A percentile compares a stretch with the other conserved stretches of the same genome.
These are phyloP conservation scores for Aspergillus proliferans DNA, from an alignment of 2,329 filamentous ascomycete genomes.

Conservation along the genomic window DNA sequence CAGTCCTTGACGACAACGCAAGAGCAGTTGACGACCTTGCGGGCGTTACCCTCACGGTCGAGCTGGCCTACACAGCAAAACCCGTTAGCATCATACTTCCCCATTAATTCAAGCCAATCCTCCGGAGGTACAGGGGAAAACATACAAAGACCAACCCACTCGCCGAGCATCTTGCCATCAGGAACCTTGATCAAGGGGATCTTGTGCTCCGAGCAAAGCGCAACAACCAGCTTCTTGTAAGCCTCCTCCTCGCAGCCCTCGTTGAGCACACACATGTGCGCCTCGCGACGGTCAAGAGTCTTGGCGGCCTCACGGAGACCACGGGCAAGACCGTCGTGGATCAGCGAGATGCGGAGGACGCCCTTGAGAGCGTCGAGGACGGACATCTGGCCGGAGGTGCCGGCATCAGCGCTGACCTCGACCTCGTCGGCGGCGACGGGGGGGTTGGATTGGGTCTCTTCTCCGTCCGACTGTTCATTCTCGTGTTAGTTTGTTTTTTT, in stretches of 20 bases:
- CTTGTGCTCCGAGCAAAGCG: slow-evolving; percentile 99
- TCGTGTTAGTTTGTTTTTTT: slow-evolving; percentile 14
- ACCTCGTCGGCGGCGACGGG: slow-evolving; percentile 75
- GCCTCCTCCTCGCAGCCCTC: slow-evolving; percentile 99
- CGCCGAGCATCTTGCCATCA: slow-evolving; percentile 98
- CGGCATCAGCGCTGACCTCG: slow-evolving; percentile 81
- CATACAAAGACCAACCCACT: slow-evolving; percentile 99
- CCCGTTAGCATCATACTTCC: no score
- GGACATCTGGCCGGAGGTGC: slow-evolving; percentile 67
- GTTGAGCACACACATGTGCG: slow-evolving; percentile 99
- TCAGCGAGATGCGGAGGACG: slow-evolving; percentile 95
- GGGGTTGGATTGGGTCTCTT: slow-evolving; percentile 77
- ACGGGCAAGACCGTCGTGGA: slow-evolving; percentile 98
- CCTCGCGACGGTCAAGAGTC: slow-evolving; percentile 96
- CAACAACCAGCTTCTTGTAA: slow-evolving; percentile 99
- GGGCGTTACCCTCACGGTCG: slow-evolving; percentile 97
- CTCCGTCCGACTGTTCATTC: slow-evolving; percentile 86
- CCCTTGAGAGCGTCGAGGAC: slow-evolving; percentile 98
- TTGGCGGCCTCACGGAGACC: slow-evolving; percentile 98
- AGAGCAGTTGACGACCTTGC: slow-evolving; percentile 99
- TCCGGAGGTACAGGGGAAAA: slow-evolving; percentile 28
- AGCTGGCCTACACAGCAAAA: slow-evolving; percentile 60
- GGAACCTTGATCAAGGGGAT: slow-evolving; percentile 99
- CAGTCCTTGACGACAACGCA: slow-evolving; percentile 99
- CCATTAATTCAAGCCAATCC: no score